Evolutionary conservation across 148 eudicot genomes (phyloP), one percentile per base, ranked within the genome.

Genomic region (Cornus florida): DNA sequence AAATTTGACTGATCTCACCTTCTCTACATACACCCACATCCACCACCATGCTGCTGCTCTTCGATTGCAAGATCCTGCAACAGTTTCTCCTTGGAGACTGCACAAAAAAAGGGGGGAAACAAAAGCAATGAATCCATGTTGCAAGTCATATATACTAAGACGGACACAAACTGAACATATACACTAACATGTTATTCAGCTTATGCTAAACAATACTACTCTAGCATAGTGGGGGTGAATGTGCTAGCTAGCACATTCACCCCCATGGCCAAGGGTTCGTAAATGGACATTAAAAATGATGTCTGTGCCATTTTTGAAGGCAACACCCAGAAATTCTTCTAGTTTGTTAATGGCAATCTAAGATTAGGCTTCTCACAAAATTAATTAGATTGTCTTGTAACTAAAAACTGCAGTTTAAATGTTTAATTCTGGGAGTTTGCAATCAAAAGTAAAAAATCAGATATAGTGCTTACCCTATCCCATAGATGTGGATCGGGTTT

Each of bases 51-150:
- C 85, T 87, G 62, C 86, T 88, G 38, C 79, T 76, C 74, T 77
- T 80, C 28, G 91, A 86, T n/a, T 82, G 77, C 80, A 85, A 22
- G 69, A 90, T 70, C 82, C 94, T 86, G 91, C 97, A 92, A 84
- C 97, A 92, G 78, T 91, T 92, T 78, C 97, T 88, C 82, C 97
- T 83, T 0, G 97, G 97, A 7, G 97, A 88, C 97, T 92, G 94
- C 80, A 74, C 31, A 35, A 11, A 57, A 79, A 56, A 9, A 23
- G 33, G 17, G 33, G 17, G 28, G 78, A 70, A 70, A n/a, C 16
- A 35, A 69, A 33, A 7, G 48, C 48, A 43, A 43, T 43, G 48
- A 43, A 32, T 0, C 24, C 24, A 62, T 20, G 7, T 19, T 3
- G 1, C 22, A n/a, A 19, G 9, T 62, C 3, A 62, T 62, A 62